These are phyloP conservation scores for Fraxinus platypoda DNA, from an alignment of 305 asterid genomes.

Conservation along the genomic window DNA sequence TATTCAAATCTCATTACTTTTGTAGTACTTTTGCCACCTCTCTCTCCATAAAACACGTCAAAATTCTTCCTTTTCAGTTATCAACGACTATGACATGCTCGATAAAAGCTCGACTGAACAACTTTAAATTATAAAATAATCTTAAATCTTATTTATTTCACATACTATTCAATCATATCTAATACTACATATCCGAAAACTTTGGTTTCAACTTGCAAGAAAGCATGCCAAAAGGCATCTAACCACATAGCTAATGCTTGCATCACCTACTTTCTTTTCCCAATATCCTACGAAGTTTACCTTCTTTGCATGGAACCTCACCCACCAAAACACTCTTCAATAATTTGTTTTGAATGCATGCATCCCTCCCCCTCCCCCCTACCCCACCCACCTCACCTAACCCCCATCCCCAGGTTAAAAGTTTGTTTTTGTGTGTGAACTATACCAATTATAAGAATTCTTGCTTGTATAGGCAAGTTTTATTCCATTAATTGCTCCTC, in stretches of 20 bases:
- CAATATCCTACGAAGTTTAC: conserved; percentile 20
- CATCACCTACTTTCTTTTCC: conserved; percentile 31
- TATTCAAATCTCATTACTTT: neutral
- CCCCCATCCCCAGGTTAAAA: neutral
- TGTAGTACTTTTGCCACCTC: neutral
- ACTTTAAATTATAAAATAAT: neutral
- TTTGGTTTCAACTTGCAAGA: conserved; percentile 28
- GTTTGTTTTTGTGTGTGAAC: neutral
- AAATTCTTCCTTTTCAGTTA: neutral
- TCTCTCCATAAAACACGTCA: neutral
- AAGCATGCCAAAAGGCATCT: conserved; percentile 20
- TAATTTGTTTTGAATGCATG: neutral
- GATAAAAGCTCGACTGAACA: neutral
- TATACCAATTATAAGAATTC: conserved; percentile 7
- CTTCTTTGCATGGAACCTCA: conserved; percentile 29
- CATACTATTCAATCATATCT: neutral
- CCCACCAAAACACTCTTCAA: conserved; percentile 1
- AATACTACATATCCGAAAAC: neutral
- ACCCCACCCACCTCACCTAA: neutral
- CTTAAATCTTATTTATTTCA: neutral
- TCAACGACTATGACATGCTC: neutral
- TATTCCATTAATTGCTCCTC: conserved; percentile 15
- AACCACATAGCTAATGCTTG: conserved; percentile 40
- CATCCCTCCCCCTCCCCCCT: neutral
- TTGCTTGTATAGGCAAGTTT: conserved; percentile 33